Conservation (phyloP, 257 asterid genomes). For the Lycium ferocissimum region DNA sequence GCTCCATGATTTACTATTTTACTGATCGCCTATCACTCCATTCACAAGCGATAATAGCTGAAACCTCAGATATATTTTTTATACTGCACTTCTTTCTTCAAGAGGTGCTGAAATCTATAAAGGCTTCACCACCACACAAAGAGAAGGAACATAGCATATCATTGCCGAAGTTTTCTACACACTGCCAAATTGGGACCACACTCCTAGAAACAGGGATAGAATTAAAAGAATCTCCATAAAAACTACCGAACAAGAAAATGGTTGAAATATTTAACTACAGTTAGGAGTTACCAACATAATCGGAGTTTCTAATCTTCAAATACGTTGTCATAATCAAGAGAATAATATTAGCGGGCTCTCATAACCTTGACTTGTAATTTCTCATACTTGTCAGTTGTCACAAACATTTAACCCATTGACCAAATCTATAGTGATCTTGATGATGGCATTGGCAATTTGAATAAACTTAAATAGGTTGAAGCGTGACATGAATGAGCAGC, state of each 20-base stretch:
- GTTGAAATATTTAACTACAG: slow-evolving; percentile 11
- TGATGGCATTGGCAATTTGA: neutral
- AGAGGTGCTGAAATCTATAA: slow-evolving; percentile 3
- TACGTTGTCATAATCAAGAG: neutral
- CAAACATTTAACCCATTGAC: slow-evolving; percentile 18
- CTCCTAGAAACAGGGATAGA: slow-evolving; percentile 11
- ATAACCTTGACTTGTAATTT: slow-evolving; percentile 10
- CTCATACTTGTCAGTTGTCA: slow-evolving; percentile 8
- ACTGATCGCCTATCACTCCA: slow-evolving; percentile 5
- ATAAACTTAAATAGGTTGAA: slow-evolving; percentile 18
- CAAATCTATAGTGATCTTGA: slow-evolving; percentile 24
- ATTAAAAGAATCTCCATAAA: neutral
- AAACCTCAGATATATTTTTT: neutral
- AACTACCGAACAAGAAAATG: neutral
- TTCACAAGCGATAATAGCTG: neutral
- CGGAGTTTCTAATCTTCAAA: neutral
- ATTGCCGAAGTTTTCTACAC: neutral
- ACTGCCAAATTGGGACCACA: neutral
- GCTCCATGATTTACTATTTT: neutral
- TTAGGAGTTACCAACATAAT: slow-evolving; percentile 7
- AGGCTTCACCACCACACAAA: neutral
- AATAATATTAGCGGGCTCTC: neutral
- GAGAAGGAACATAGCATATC: neutral
- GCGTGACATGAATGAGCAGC: slow-evolving; percentile 18
- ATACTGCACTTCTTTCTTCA: neutral